Conservation (phyloP, 1,284 basidiomycete genomes). For the Rhodotorula sp. region DNA sequence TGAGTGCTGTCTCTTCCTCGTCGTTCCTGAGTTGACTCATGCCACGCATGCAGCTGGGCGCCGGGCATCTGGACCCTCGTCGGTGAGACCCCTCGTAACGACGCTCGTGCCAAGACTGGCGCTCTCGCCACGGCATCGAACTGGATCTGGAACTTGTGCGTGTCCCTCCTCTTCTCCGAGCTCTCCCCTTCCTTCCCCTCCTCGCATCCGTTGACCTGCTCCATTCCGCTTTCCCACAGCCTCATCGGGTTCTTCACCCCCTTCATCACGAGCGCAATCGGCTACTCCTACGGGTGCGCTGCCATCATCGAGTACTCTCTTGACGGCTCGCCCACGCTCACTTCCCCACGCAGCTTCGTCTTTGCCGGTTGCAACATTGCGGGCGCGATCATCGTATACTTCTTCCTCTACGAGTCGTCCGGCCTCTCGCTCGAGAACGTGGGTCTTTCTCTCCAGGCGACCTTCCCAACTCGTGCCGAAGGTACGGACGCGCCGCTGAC, state of each 20-base stretch:
- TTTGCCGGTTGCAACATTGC: slow-evolving; percentile 63
- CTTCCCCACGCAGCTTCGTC: slow-evolving; percentile 62
- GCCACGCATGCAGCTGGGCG: slow-evolving; percentile 3
- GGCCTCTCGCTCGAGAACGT: slow-evolving; percentile 64
- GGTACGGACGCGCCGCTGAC: too few species aligned
- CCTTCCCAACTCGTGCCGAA: not conserved
- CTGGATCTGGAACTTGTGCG: slow-evolving; percentile 53
- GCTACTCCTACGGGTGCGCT: slow-evolving; percentile 10
- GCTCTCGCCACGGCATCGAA: slow-evolving; percentile 67
- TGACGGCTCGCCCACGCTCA: slow-evolving; percentile 48
- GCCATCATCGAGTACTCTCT: not conserved
- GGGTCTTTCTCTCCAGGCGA: too few species aligned
- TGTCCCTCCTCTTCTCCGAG: slow-evolving; percentile 52
- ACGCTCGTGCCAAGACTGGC: slow-evolving; percentile 69
- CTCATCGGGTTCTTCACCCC: slow-evolving; percentile 35
- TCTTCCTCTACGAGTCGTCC: slow-evolving; percentile 73
- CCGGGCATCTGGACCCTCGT: slow-evolving; percentile 64
- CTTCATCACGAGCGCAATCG: slow-evolving; percentile 53
- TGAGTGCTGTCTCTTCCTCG: slow-evolving; percentile 50
- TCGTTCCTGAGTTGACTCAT: slow-evolving; percentile 19
- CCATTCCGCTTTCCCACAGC: slow-evolving; percentile 10
- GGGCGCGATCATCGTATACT: slow-evolving; percentile 67
- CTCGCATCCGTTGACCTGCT: not conserved
- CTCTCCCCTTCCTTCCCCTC: not conserved
- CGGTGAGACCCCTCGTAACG: slow-evolving; percentile 71